Evolutionary conservation across 345 rosid genomes (phyloP), one percentile per base, ranked within the genome.

Genomic region (Populus euphratica): DNA sequence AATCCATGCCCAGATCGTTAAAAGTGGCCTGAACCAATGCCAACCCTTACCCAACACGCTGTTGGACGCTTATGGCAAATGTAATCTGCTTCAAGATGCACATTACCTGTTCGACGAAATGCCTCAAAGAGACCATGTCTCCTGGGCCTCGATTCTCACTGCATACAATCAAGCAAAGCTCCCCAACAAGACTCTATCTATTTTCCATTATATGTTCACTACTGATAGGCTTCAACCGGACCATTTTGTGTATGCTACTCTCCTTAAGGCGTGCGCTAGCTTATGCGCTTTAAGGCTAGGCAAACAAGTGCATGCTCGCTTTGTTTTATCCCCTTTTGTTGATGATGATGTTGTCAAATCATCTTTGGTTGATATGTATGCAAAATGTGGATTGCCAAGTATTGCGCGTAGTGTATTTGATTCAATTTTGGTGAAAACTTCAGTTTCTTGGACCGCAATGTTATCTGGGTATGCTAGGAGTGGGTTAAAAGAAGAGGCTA

Each of bases 111-210:
- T 92, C 86, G 92, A 85, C 47, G 92, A 89, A 87, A 90, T 89
- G 92, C 84, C 89, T 2, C 82, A 86, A 0, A 84, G 92, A 82
- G 93, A 89, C 81, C 88, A 81, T 17, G 84, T 90, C 59, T 83
- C 92, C 1, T 90, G 94, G 94, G 91, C 93, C 36, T 88, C 97
- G 8, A 85, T 90, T 84, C 90, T 90, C 72, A 86, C 91, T 21
- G 91, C 91, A 21, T 85, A 82, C 77, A 92, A 89, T 81, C 87
- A 80, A 71, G 67, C 91, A 2, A 83, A 84, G 76, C 81, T 84
- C 81, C 87, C 97, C 9, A 41, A 62, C 36, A 82, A 63, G 68
- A 83, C 92, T 4, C 90, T 92, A 59, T 87, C 91, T 1, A 36
- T 82, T 14, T 91, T 86, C 80, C 85, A 81, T 21, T 68, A 78